Evolutionary conservation across 2,329 filamentous ascomycete genomes (phyloP).

Genomic region (Coniochaeta pulveracea): DNA sequence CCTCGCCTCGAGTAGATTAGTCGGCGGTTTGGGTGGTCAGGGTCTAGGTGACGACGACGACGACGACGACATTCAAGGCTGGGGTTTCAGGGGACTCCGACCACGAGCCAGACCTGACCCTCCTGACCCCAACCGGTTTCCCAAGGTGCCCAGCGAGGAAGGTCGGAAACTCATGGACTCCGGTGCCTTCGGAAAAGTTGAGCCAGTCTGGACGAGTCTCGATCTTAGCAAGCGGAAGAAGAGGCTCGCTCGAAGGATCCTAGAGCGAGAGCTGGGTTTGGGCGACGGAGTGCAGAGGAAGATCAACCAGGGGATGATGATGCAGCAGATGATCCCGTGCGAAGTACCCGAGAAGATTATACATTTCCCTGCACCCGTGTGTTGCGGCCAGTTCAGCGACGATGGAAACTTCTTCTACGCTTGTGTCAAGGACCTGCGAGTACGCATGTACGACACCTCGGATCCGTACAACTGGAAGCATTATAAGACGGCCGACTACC

Average conservation of each 20-base stretch:
- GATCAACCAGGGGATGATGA: conserved; percentile 53
- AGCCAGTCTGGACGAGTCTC: conserved; percentile 25
- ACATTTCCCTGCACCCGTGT: conserved; percentile 76
- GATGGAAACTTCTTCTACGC: conserved; percentile 97
- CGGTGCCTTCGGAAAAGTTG: conserved; percentile 66
- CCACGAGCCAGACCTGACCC: conserved; percentile 22
- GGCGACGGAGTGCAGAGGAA: conserved; percentile 47
- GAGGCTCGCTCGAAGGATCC: conserved; percentile 56
- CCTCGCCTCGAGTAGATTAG: conserved; percentile 14
- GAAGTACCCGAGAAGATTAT: conserved; percentile 76
- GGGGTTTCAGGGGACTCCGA: no score
- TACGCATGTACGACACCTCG: conserved; percentile 95
- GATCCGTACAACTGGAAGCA: conserved; percentile 94
- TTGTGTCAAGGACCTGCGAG: conserved; percentile 83
- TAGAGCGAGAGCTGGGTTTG: conserved; percentile 75
- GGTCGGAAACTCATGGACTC: conserved; percentile 72
- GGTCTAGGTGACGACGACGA: conserved; percentile 11
- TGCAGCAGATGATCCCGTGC: conserved; percentile 64
- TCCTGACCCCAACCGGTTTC: conserved; percentile 51
- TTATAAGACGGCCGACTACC: conserved; percentile 82
- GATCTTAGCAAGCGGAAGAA: conserved; percentile 27
- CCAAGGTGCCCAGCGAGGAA: conserved; percentile 72
- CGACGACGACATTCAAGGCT: conserved; percentile 27
- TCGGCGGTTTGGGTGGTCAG: conserved; percentile 13
- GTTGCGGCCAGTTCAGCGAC: conserved; percentile 92